These are phyloP conservation scores for Deinandra increscens DNA, from an alignment of 129 eudicot species.

Conservation along the genomic window DNA sequence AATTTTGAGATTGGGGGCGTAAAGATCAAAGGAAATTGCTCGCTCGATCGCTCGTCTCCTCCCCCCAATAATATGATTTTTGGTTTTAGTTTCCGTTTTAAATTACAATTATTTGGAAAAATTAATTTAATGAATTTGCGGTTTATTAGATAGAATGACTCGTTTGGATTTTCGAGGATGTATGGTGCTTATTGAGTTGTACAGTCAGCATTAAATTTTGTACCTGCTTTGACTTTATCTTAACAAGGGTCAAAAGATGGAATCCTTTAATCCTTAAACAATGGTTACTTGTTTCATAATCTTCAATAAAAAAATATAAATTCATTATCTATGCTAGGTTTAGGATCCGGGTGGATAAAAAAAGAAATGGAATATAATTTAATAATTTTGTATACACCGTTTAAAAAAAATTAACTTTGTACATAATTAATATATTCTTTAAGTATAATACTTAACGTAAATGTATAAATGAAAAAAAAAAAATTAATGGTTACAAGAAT, in stretches of 20 bases:
- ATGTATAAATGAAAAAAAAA: too few species aligned
- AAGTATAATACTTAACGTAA: too few species aligned
- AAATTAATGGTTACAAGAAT: too few species aligned
- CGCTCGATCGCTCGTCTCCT: background rate
- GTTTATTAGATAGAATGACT: slow-evolving; percentile 9
- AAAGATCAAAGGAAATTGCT: slow-evolving; percentile 35
- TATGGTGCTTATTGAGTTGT: slow-evolving; percentile 16
- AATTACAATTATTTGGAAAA: background rate
- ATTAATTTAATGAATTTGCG: slow-evolving; percentile 12
- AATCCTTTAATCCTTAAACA: background rate
- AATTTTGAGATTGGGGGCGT: slow-evolving; percentile 31
- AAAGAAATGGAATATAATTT: too few species aligned
- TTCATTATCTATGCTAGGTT: too few species aligned
- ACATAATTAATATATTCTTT: too few species aligned
- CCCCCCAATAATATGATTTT: slow-evolving; percentile 23
- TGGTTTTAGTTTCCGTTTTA: slow-evolving; percentile 9
- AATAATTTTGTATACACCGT: too few species aligned
- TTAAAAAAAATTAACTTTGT: too few species aligned
- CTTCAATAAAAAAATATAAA: background rate
- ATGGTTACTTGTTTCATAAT: background rate
- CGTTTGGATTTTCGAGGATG: slow-evolving; percentile 29
- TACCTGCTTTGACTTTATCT: slow-evolving; percentile 8
- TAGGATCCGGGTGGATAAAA: too few species aligned
- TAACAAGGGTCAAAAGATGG: slow-evolving; percentile 4
- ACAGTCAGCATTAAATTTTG: background rate